phyloP scores from a whole-genome alignment of 805 yeast genomes.

The Candida rishiriensis region DNA sequence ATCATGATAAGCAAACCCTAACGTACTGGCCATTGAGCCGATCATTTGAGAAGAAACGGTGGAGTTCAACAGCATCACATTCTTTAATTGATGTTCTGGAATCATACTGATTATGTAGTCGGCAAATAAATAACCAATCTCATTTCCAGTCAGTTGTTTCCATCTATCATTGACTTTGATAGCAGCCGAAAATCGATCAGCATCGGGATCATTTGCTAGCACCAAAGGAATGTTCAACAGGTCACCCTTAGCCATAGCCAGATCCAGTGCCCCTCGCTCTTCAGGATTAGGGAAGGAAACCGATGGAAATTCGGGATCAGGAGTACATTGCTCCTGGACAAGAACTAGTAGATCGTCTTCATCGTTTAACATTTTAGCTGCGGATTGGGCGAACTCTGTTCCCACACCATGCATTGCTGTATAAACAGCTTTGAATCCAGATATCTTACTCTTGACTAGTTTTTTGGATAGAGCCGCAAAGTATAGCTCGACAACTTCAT shows the following conservation, averaged over 20 bases:
- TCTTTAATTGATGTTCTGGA: constrained; percentile 23
- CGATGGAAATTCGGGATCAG: constrained; percentile 84
- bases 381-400: constrained; percentile 45
- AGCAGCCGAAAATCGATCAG: constrained; percentile 88
- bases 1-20: constrained; percentile 64
- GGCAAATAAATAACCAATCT: constrained; percentile 83
- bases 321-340: constrained; percentile 63
- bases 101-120: constrained; percentile 41
- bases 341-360: constrained; percentile 27
- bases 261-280: constrained; percentile 82
- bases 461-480: constrained; percentile 26
- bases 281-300: constrained; percentile 94
- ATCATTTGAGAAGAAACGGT: constrained; percentile 90
- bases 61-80: constrained; percentile 67
- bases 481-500: constrained; percentile 40
- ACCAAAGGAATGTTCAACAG: constrained; percentile 44
- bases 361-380: constrained; percentile 35
- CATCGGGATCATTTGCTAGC: constrained; percentile 94
- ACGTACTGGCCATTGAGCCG: constrained; percentile 55
- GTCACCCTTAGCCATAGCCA: constrained; percentile 65
- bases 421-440: constrained; percentile 57
- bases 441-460: constrained; percentile 28
- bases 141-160: constrained; percentile 87
- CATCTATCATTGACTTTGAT: constrained; percentile 50
- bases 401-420: constrained; percentile 99